Evolutionary conservation across 2,329 filamentous ascomycete species (phyloP), one percentile per base, ranked within the genome.

Genomic region (Lachnellula cervina): DNA sequence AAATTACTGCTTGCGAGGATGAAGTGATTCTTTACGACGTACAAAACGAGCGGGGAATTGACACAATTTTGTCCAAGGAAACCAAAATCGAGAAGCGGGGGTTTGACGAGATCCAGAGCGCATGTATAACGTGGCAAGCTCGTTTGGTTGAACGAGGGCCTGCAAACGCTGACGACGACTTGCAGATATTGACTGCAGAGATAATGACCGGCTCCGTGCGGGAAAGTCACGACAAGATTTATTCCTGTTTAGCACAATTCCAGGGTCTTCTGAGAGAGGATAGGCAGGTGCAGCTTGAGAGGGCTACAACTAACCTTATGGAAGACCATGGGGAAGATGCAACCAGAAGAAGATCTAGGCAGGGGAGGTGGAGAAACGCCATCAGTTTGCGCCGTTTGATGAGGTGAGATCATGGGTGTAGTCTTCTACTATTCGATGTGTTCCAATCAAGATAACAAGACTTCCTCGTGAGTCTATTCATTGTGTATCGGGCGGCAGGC

Each of bases 401-500:
- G 44, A 11, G 21, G 44, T 19, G 44, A 46, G 28, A 46, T 46
- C 17, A 28, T 28, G 25, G 6, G 25, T 28, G 44, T 23, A 46
- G 21, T 13, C 28, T 7, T 16, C n/a, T 11, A 23, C 44, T 21
- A 23, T 19, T 21, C 21, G 19, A 23, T 46, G 44, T 19, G 21
- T 46, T 11, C 3, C 44, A 25, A 46, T 14, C 17, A 46, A 23
- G 21, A 46, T n/a, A 17, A 48, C 7, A 14, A 34, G 25, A 32
- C 25, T n/a, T 38, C 11, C 13, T 38, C 35, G 5, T 32, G 45
- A 23, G 28, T 25, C 7, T 23, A 19, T 32, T 57, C 40, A 59
- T 49, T 59, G 58, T 8, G 58, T 59, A 51, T 59, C 58, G 13
- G 55, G 58, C 16, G 58, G 58, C 34, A 59, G 45, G 19, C 23